Evolutionary conservation across 1,284 basidiomycete species (phyloP).

Genomic region (Leccinum olivaceoglutinosum): DNA sequence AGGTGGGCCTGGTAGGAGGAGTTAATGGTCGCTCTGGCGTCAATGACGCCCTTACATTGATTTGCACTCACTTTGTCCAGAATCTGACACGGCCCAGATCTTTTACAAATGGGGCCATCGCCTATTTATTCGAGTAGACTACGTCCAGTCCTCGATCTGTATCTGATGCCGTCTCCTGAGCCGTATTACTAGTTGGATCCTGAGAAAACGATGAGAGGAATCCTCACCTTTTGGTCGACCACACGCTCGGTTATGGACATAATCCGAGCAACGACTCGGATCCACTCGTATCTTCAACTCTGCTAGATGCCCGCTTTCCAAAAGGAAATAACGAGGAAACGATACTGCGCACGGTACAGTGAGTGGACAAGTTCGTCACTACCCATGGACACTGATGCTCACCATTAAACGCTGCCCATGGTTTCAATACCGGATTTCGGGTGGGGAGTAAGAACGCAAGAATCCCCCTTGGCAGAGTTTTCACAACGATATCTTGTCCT

Average conservation of each 20-base stretch:
- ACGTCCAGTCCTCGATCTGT: conserved; percentile 91
- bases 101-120: conserved; percentile 50
- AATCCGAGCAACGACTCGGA: conserved; percentile 75
- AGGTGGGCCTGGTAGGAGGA: conserved; percentile 44
- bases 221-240: conserved; percentile 69
- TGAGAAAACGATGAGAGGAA: conserved; percentile 26
- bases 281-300: conserved; percentile 89
- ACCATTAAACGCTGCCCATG: conserved; percentile 96
- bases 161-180: conserved; percentile 86
- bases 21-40: conserved; percentile 28
- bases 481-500: conserved; percentile 90
- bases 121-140: conserved; percentile 57
- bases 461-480: conserved; percentile 87
- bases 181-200: conserved; percentile 73
- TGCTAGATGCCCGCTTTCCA: conserved; percentile 77
- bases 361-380: background rate
- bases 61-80: conserved; percentile 25
- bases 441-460: conserved; percentile 94
- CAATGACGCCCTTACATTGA: conserved; percentile 27
- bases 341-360: conserved; percentile 51
- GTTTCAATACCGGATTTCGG: conserved; percentile 84
- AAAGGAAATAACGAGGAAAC: conserved; percentile 94
- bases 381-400: conserved; percentile 20
- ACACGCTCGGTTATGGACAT: conserved; percentile 83
- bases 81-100: conserved; percentile 37